These are phyloP conservation scores for Mentha longifolia DNA, from an alignment of 257 asterid species.

Conservation along the genomic window DNA sequence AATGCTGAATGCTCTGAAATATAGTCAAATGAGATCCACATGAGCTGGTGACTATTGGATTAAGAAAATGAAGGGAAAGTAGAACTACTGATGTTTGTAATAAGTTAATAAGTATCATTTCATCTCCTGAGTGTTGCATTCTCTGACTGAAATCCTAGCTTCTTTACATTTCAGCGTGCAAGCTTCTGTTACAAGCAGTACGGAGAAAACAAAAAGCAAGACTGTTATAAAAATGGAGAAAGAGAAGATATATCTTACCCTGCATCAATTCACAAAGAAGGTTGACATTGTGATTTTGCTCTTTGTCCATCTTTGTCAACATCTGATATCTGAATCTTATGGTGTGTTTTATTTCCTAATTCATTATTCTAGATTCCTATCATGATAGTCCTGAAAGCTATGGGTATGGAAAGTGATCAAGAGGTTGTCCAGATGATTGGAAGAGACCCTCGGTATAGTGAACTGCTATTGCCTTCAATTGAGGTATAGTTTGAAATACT, in stretches of 20 bases:
- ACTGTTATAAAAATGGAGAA: conserved; percentile 89
- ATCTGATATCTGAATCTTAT: conserved; percentile 15
- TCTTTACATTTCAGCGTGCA: conserved; percentile 65
- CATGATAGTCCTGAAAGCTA: conserved; percentile 88
- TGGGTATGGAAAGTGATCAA: conserved; percentile 99
- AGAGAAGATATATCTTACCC: conserved; percentile 73
- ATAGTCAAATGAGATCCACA: background rate
- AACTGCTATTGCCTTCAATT: conserved; percentile 85
- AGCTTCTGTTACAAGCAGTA: conserved; percentile 96
- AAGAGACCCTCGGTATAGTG: conserved; percentile 92
- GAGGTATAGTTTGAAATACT: conserved; percentile 54
- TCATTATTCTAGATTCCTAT: conserved; percentile 75
- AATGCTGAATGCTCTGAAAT: no score
- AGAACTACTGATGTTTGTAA: conserved; percentile 3
- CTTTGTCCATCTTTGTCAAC: background rate
- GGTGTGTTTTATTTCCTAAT: conserved; percentile 10
- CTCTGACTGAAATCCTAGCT: conserved; percentile 25
- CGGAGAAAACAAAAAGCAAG: conserved; percentile 76
- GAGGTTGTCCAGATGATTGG: conserved; percentile 98
- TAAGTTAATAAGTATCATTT: conserved; percentile 2
- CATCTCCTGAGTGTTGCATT: conserved; percentile 18
- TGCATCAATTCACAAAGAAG: conserved; percentile 73
- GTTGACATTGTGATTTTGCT: conserved; percentile 40
- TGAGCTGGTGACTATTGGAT: conserved; percentile 15
- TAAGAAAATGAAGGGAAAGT: background rate